Conservation (phyloP, 495 filamentous ascomycete genomes). For the Bacidia gigantensis region DNA sequence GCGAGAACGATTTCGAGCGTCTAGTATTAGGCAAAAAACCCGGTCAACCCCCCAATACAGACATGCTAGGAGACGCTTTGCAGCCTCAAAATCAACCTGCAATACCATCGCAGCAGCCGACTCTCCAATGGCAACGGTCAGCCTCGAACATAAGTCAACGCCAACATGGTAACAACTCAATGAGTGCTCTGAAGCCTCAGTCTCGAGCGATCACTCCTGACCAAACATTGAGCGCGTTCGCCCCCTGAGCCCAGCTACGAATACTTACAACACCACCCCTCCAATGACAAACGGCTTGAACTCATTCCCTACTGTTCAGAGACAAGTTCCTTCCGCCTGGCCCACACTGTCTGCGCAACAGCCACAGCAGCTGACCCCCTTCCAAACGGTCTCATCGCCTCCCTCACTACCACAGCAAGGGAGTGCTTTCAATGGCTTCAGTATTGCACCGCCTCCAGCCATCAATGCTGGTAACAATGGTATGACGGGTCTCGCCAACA, state of each 20-base stretch:
- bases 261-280: slow-evolving; percentile 11
- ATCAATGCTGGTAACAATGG: background rate
- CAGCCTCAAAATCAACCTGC: slow-evolving; percentile 18
- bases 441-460: slow-evolving; percentile 31
- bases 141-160: slow-evolving; percentile 16
- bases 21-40: slow-evolving; percentile 59
- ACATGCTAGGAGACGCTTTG: slow-evolving; percentile 28
- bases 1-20: slow-evolving; percentile 65
- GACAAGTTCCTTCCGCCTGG: slow-evolving; percentile 6
- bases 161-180: slow-evolving; percentile 4
- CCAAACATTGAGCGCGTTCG: slow-evolving; percentile 34
- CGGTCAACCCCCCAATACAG: slow-evolving; percentile 20
- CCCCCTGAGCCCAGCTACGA: slow-evolving; percentile 32
- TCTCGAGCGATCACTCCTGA: slow-evolving; percentile 41
- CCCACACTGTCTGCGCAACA: slow-evolving; percentile 14
- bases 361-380: slow-evolving; percentile 17
- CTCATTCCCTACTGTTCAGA: slow-evolving; percentile 15
- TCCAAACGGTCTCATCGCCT: slow-evolving; percentile 7
- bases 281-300: slow-evolving; percentile 6
- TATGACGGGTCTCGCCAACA: slow-evolving; percentile 8
- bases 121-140: slow-evolving; percentile 31
- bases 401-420: slow-evolving; percentile 1
- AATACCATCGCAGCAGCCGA: slow-evolving; percentile 23
- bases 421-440: slow-evolving; percentile 25
- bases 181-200: slow-evolving; percentile 20